These are phyloP conservation scores for Dunaliella primolecta DNA, from an alignment of 139 green algal genomes.

Conservation along the genomic window DNA sequence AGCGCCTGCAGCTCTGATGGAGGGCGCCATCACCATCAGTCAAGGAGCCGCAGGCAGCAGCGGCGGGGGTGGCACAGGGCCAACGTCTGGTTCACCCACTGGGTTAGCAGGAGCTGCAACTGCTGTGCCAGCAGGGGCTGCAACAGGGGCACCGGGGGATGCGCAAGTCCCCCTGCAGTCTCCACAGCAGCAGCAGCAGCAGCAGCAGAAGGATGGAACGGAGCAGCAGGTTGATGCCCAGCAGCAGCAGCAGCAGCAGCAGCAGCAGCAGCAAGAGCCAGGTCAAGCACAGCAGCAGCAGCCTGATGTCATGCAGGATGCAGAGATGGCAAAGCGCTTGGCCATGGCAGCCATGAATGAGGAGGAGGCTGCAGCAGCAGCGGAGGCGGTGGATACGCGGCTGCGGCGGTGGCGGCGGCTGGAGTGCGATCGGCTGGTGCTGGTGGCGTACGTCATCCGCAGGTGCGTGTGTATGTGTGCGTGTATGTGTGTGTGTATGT, in stretches of 20 bases:
- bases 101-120: no score
- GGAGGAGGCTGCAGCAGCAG: background rate
- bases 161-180: background rate
- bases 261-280: background rate
- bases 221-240: constrained; percentile 1
- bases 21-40: no score
- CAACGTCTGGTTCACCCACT: no score
- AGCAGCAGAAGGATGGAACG: background rate
- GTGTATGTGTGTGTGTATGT: background rate
- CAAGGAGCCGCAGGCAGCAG: no score
- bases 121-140: no score
- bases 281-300: background rate
- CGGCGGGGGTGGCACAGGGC: no score
- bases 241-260: constrained; percentile 5
- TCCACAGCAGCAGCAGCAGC: background rate
- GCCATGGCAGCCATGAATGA: background rate
- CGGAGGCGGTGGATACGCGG: background rate
- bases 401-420: constrained; percentile 18
- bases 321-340: background rate
- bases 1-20: no score
- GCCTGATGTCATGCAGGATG: background rate
- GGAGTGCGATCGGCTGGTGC: constrained; percentile 11
- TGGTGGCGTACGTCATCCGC: constrained; percentile 15
- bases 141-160: no score
- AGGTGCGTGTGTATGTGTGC: background rate